Conservation (phyloP, 768 basidiomycete genomes). For the Lanmaoa rubissima region DNA sequence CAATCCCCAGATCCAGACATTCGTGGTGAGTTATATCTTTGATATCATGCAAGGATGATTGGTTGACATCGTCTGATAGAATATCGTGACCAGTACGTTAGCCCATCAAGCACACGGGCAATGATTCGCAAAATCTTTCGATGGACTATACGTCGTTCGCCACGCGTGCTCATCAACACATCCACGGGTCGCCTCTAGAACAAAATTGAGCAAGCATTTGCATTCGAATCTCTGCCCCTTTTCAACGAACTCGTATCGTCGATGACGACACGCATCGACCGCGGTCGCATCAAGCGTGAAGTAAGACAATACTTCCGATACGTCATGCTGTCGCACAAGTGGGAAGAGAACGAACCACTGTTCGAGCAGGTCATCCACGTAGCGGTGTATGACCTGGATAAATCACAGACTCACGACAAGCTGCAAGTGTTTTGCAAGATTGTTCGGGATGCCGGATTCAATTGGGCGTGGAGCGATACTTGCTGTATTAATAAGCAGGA, state of each 20-base stretch:
- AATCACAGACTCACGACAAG: background rate
- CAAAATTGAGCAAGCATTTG: background rate
- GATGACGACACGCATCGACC: background rate
- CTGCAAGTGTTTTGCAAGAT: slow-evolving; percentile 3
- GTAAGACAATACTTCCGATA: background rate
- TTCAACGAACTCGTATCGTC: background rate
- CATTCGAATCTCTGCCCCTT: background rate
- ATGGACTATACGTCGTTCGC: background rate
- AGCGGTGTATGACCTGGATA: background rate
- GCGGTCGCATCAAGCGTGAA: background rate
- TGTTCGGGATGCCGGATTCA: background rate
- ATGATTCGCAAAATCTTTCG: background rate
- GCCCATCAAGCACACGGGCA: background rate
- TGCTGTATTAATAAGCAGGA: background rate
- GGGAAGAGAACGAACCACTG: slow-evolving; percentile 1
- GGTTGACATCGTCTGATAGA: background rate
- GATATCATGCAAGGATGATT: too few relatives aligned
- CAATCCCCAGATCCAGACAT: background rate
- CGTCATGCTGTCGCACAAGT: slow-evolving; percentile 5
- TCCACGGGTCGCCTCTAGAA: background rate
- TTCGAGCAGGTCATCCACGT: background rate
- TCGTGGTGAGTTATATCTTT: background rate
- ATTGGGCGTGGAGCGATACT: background rate
- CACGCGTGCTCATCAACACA: background rate
- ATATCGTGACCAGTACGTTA: background rate